Evolutionary conservation across 2,329 filamentous ascomycete genomes (phyloP).

Genomic region (Berkeleyomyces basicola): DNA sequence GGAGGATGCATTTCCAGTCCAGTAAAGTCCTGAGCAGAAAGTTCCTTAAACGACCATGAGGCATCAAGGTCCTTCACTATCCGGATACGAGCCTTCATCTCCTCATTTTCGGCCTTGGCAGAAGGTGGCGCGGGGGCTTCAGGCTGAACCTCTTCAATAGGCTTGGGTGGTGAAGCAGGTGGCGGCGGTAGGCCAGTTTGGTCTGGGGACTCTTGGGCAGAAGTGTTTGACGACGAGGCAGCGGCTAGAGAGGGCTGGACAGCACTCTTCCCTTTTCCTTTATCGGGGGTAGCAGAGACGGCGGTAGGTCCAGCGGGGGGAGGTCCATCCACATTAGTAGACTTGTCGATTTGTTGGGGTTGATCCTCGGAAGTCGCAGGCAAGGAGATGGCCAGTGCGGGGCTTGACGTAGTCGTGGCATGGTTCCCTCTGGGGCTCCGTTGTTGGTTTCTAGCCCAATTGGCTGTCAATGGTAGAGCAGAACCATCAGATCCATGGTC

Average conservation of each 20-base stretch:
- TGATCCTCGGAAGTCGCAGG: conserved; percentile 28
- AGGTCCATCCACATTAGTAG: conserved; percentile 22
- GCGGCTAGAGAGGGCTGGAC: conserved; percentile 6
- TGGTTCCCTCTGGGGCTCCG: conserved; percentile 59
- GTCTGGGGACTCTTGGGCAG: background rate
- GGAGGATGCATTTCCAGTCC: conserved; percentile 35
- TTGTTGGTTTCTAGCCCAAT: conserved; percentile 60
- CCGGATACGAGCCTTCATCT: background rate
- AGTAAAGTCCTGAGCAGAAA: conserved; percentile 14
- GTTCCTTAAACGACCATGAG: conserved; percentile 14
- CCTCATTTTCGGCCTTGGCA: background rate
- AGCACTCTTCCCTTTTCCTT: conserved; percentile 5
- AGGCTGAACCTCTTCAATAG: background rate
- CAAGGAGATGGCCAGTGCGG: conserved; percentile 47
- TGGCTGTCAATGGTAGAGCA: conserved; percentile 83
- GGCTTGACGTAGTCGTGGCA: conserved; percentile 69
- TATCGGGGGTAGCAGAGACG: conserved; percentile 11
- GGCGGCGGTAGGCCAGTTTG: background rate
- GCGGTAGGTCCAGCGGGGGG: conserved; percentile 15
- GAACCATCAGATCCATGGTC: conserved; percentile 60
- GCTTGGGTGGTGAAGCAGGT: conserved; percentile 1
- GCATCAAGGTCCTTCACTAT: conserved; percentile 13
- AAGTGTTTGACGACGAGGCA: background rate
- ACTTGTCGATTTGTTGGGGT: conserved; percentile 30
- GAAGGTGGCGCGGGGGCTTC: conserved; percentile 6